Percentiles rank a stretch among this genome's conserved stretches.
Evolutionary conservation across 257 asterid genomes (phyloP).

Genomic region (Solanum neorickii): DNA sequence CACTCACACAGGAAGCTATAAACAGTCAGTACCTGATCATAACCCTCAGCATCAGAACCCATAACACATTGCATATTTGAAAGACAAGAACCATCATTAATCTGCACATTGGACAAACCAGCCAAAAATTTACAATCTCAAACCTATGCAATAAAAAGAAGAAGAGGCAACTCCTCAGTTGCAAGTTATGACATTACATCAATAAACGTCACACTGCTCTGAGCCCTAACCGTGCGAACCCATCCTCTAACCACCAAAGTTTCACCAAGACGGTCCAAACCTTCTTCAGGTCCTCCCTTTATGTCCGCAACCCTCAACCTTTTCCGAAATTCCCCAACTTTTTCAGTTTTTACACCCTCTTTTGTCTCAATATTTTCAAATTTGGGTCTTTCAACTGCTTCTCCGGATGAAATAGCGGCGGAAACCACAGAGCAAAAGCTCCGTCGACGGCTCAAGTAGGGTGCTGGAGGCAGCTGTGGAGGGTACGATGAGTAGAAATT

Average conservation of each 20-base stretch:
- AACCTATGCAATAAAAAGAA: background rate
- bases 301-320: conserved; percentile 61
- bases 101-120: conserved; percentile 28
- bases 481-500: conserved; percentile 7
- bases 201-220: conserved; percentile 78
- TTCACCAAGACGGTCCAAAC: conserved; percentile 56
- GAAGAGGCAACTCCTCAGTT: background rate
- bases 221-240: conserved; percentile 83
- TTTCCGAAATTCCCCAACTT: conserved; percentile 65
- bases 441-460: conserved; percentile 13
- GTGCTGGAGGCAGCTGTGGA: conserved; percentile 19
- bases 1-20: background rate
- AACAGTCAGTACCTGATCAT: conserved; percentile 56
- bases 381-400: conserved; percentile 20
- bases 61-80: conserved; percentile 95
- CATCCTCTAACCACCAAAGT: conserved; percentile 74
- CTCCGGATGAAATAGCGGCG: conserved; percentile 47
- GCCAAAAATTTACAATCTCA: background rate
- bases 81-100: conserved; percentile 95
- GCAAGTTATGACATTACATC: conserved; percentile 32
- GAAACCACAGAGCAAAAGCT: conserved; percentile 42
- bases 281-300: conserved; percentile 70
- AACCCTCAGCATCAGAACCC: conserved; percentile 74
- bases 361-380: conserved; percentile 18
- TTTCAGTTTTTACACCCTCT: conserved; percentile 8